A percentile compares a stretch with the other conserved stretches of the same genome.
Evolutionary conservation across 768 basidiomycete species (phyloP).

Genomic region (Russula sp.): DNA sequence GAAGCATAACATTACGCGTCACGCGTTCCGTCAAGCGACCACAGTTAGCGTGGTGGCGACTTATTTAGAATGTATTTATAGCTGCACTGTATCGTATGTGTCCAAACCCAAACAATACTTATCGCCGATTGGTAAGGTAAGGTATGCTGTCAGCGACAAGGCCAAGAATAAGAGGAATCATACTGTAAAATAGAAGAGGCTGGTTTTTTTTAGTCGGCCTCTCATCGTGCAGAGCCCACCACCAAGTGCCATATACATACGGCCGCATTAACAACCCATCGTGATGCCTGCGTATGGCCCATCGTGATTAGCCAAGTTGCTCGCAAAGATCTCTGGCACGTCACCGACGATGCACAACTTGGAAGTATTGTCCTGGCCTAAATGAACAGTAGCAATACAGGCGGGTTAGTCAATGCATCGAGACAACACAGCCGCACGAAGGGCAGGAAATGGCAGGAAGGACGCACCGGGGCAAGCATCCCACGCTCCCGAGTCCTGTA

Average conservation of each 20-base stretch:
- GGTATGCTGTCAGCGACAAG: too few species aligned
- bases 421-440: neutral
- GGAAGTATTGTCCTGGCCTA: conserved; percentile 58
- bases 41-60: too few species aligned
- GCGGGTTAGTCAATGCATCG: neutral
- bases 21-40: too few species aligned
- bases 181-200: too few species aligned
- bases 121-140: too few species aligned
- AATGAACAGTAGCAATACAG: neutral
- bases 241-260: neutral
- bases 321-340: conserved; percentile 44
- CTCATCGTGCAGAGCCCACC: neutral
- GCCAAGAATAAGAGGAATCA: too few species aligned
- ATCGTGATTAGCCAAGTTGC: conserved; percentile 26
- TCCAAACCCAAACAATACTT: too few species aligned
- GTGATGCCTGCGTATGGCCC: conserved; percentile 22
- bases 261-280: conserved; percentile 20
- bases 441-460: too few species aligned
- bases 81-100: too few species aligned
- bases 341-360: conserved; percentile 46
- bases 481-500: conserved; percentile 45
- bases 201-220: too few species aligned
- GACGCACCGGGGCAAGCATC: conserved; percentile 44
- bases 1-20: too few species aligned
- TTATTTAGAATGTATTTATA: too few species aligned